Conservation (phyloP, 1,139 yeast species). For the Geotrichum reessii region DNA sequence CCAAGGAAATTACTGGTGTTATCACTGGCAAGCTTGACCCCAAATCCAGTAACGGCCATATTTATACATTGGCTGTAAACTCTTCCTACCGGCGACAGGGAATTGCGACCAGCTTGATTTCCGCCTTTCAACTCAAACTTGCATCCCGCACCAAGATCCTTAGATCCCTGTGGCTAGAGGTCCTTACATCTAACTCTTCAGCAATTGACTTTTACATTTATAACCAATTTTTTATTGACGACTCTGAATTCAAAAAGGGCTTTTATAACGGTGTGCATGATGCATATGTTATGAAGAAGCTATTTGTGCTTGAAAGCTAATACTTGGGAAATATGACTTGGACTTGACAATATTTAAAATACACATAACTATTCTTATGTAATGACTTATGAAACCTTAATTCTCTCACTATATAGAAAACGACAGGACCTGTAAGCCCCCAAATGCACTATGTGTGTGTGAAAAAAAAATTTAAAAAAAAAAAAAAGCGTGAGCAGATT, state of each 20-base stretch:
- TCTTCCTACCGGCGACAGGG: slow-evolving; percentile 23
- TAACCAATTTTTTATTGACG: slow-evolving; percentile 16
- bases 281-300: slow-evolving; percentile 8
- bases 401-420: background rate
- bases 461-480: too few relatives aligned
- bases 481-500: too few relatives aligned
- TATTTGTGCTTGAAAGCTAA: background rate
- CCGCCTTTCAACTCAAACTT: slow-evolving; percentile 15
- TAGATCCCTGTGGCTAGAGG: slow-evolving; percentile 19
- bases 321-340: background rate
- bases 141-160: slow-evolving; percentile 12
- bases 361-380: background rate
- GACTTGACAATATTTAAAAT: too few relatives aligned
- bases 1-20: slow-evolving; percentile 20
- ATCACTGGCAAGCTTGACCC: slow-evolving; percentile 23
- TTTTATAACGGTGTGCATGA: slow-evolving; percentile 6
- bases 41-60: slow-evolving; percentile 16
- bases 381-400: slow-evolving; percentile 1
- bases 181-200: slow-evolving; percentile 11
- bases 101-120: slow-evolving; percentile 21
- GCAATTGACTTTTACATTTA: slow-evolving; percentile 21
- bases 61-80: slow-evolving; percentile 23
- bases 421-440: background rate
- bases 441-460: background rate
- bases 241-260: slow-evolving; percentile 5